Percentiles rank a stretch among this genome's conserved stretches.
phyloP scores from a whole-genome alignment of 495 filamentous ascomycete genomes.

The Jackrogersella minutella region DNA sequence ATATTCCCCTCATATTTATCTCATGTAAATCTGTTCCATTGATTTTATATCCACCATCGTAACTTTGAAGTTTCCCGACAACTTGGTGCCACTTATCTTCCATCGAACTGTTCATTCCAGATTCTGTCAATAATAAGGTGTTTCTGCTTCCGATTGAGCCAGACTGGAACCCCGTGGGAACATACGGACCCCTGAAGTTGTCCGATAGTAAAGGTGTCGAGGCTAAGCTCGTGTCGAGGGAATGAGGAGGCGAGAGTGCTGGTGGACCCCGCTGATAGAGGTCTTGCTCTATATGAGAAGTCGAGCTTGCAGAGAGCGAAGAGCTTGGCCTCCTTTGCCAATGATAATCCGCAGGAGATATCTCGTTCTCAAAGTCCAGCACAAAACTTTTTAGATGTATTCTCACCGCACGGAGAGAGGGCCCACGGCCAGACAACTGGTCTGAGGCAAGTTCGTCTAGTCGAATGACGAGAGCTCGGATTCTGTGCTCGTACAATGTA shows the following conservation, averaged over 20 bases:
- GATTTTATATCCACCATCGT: background rate
- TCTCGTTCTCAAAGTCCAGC: background rate
- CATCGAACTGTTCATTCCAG: background rate
- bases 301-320: conserved; percentile 1
- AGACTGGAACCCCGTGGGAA: background rate
- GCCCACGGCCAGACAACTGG: background rate
- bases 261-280: background rate
- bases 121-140: background rate
- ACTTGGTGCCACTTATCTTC: background rate
- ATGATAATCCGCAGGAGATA: background rate
- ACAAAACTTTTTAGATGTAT: background rate
- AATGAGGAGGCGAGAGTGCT: background rate
- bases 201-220: background rate
- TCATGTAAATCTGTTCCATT: background rate
- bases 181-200: background rate
- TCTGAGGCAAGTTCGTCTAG: conserved; percentile 5
- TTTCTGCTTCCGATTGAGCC: background rate
- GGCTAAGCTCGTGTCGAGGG: background rate
- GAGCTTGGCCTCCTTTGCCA: conserved; percentile 1
- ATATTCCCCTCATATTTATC: background rate
- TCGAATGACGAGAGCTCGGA: background rate
- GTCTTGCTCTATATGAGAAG: background rate
- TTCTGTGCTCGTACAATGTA: background rate
- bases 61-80: background rate
- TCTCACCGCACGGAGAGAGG: background rate